phyloP scores from a whole-genome alignment of 75 land plant species.

The Pinus taeda region DNA sequence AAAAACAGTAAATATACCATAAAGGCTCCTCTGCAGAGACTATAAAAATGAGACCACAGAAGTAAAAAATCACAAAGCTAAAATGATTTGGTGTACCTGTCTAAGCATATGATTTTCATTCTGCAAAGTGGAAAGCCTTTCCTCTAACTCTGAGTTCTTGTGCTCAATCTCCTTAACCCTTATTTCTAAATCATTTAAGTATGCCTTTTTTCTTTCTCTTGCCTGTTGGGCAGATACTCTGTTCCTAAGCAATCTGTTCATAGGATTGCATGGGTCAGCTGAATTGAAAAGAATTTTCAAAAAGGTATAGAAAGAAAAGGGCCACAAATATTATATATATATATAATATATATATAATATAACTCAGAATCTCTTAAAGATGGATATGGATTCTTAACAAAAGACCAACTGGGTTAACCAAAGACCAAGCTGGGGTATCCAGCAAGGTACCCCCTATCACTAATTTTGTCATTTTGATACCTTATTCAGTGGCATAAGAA shows the following conservation, averaged over 20 bases:
- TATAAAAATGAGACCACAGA: not conserved
- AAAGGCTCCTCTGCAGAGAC: not conserved
- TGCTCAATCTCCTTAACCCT: constrained; percentile 82
- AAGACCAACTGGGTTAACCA: too few species aligned
- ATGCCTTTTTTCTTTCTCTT: constrained; percentile 94
- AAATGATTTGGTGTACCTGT: constrained; percentile 46
- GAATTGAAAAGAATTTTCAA: not conserved
- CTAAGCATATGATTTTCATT: constrained; percentile 96
- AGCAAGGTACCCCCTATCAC: too few species aligned
- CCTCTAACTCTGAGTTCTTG: constrained; percentile 87
- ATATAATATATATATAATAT: not conserved
- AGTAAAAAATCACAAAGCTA: not conserved
- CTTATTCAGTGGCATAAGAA: not conserved
- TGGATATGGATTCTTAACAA: too few species aligned
- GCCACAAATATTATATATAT: not conserved
- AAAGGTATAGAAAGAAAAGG: not conserved
- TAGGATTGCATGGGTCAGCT: not conserved
- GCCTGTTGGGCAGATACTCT: constrained; percentile 99
- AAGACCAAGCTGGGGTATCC: too few species aligned
- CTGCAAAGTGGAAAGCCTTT: constrained; percentile 83
- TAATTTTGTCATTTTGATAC: too few species aligned
- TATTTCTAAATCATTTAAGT: constrained; percentile 78
- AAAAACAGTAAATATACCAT: not conserved
- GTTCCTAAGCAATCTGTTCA: constrained; percentile 82
- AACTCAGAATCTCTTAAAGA: not conserved